Base-by-base conservation (phyloP, 2,329 filamentous ascomycete species). In the Aspergillus brunneoviolaceus region DNA sequence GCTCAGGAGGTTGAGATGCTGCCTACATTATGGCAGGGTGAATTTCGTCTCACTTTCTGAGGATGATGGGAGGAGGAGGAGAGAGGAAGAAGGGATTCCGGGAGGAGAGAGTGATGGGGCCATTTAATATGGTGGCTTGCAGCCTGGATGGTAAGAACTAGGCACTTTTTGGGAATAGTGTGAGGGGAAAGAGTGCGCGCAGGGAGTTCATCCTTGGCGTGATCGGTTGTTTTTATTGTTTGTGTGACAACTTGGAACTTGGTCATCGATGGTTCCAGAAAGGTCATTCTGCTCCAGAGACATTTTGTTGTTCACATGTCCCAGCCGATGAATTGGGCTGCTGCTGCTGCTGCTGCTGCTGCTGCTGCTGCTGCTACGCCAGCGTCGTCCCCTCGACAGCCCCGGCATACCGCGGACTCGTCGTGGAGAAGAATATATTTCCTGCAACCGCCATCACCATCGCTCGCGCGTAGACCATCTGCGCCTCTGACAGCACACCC, bases 341-440 rank as follows among this genome's bases (percentile, higher is more conserved):
- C 27, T 7, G 27, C 19, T 19, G n/a, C n/a, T n/a, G n/a, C 2
- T 27, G 9, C 23, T n/a, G 14, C 39, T 42, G 16, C 39, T 42
- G 19, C 19, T 7, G 25, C 9, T 27, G 9, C 23, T n/a, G 14
- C 39, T 45, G 16, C 39, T 45, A 60, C 14, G 51, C 27, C 11
- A 63, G 35, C 45, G 21, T 45, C 4, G 60, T 58, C 16, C 60
- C 62, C 11, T 60, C 55, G n/a, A 63, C 51, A n/a, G 27, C 57
- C 29, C 39, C 42, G 5, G 57, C 54, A 54, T 60, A 64, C 6
- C 64, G 58, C 27, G 33, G 29, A 35, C 58, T 60, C 4, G 64
- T 66, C 21, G 64, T 62, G 6, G 60, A 66, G 39, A 57, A 64
- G 12, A 61, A 65, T 47, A 64, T 58, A 52, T 66, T 66, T 12